phyloP scores from a whole-genome alignment of 2,329 filamentous ascomycete species.

The Xylogone sp. region DNA sequence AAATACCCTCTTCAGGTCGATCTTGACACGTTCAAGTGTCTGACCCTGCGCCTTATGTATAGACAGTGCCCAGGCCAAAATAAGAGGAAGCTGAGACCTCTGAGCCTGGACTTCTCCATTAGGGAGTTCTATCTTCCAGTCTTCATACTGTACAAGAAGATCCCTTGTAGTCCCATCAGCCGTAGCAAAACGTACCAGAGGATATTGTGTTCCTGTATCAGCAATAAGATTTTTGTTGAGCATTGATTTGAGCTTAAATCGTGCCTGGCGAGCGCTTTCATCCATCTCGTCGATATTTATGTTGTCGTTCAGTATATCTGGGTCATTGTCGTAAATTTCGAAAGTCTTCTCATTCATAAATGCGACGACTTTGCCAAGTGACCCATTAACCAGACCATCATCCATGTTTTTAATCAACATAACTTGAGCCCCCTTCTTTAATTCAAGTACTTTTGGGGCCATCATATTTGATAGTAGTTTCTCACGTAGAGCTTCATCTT shows the following conservation, averaged over 20 bases:
- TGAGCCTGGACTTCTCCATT: slow-evolving; percentile 91
- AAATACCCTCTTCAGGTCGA: slow-evolving; percentile 87
- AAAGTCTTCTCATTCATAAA: slow-evolving; percentile 72
- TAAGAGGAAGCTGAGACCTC: slow-evolving; percentile 77
- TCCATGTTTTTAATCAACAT: slow-evolving; percentile 99
- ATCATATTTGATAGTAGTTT: slow-evolving; percentile 86
- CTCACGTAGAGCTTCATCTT: slow-evolving; percentile 65
- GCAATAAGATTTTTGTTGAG: slow-evolving; percentile 43
- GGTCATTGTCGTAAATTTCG: slow-evolving; percentile 52
- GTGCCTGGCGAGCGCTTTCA: slow-evolving; percentile 36
- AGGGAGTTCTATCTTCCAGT: slow-evolving; percentile 97
- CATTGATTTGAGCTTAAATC: slow-evolving; percentile 37
- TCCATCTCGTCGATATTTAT: slow-evolving; percentile 42
- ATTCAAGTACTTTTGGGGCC: slow-evolving; percentile 73
- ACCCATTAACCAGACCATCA: slow-evolving; percentile 89
- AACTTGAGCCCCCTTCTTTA: slow-evolving; percentile 92
- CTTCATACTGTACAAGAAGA: slow-evolving; percentile 79
- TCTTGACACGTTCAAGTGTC: slow-evolving; percentile 83
- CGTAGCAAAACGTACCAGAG: slow-evolving; percentile 78
- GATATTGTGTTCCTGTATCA: slow-evolving; percentile 59
- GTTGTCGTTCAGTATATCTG: slow-evolving; percentile 48
- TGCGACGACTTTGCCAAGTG: slow-evolving; percentile 76
- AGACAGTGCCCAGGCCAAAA: slow-evolving; percentile 92
- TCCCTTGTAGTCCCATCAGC: slow-evolving; percentile 72
- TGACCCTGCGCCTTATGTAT: slow-evolving; percentile 99